Evolutionary conservation across 129 eudicot species (phyloP), one percentile per base, ranked within the genome.

Genomic region (Flaveria brownii): DNA sequence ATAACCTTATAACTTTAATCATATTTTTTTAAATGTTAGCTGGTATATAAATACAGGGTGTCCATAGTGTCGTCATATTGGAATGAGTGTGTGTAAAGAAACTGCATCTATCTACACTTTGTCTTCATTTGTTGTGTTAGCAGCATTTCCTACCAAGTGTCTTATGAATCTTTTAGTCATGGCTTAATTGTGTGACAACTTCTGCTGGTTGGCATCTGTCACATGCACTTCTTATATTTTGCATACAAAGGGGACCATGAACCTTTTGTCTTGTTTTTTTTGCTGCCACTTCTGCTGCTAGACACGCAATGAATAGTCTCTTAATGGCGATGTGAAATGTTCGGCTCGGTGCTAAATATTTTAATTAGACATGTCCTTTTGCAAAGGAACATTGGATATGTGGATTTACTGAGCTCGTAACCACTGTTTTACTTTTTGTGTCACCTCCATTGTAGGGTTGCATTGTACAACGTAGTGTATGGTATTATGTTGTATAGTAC

Each of bases 211-310:
- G 54, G 71, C 60, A 47, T 62, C 10, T 75, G 51, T 62, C 79
- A 63, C 50, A 74, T 74, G 78, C 78, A 11, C 20, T 54, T 46
- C 52, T 68, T 18, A 15, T 75, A 26, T 16, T 62, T 75, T 33
- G 25, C 36, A 18, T 26, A 22, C n/a, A 3, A 36, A 17, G 39
- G 72, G 72, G 72, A 63, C 65, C 72, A 50, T 49, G 22, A 28
- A 49, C 36, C 80, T 63, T 49, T 49, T 59, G 1, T 64, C 15
- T 7, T 22, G 14, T 17, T 30, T 30, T 49, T 47, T 64, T 64
- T 64, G 51, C 63, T 76, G 36, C 65, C 63, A 70, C 70, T 70
- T 77, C 52, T 77, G 74, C 61, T 56, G 81, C 16, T 41, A 77
- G 67, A 23, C 68, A 52, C 68, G 81, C 20, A 20, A 52, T 52